phyloP scores from a whole-genome alignment of 2,329 filamentous ascomycete species.

The Capronia americana region DNA sequence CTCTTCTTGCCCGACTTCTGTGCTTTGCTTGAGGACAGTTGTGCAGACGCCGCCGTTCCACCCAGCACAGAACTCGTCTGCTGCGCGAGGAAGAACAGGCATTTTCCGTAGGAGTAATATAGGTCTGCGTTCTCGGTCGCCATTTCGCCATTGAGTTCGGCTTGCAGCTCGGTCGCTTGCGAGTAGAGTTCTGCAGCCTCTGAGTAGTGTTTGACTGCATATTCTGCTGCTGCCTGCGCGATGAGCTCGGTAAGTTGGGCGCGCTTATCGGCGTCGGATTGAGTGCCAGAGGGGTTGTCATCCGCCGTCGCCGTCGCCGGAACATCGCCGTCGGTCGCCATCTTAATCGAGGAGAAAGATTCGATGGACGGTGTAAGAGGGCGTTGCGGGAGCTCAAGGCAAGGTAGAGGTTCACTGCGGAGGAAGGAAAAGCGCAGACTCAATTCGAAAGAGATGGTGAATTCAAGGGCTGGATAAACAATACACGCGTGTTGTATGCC shows the following conservation, averaged over 20 bases:
- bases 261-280: constrained; percentile 44
- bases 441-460: neutral
- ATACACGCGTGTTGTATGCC: neutral
- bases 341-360: neutral
- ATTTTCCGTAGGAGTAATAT: constrained; percentile 91
- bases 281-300: constrained; percentile 18
- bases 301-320: neutral
- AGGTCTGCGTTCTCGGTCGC: constrained; percentile 89
- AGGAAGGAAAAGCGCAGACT: neutral
- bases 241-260: constrained; percentile 78
- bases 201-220: constrained; percentile 86
- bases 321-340: neutral
- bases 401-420: neutral
- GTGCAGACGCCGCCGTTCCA: constrained; percentile 70
- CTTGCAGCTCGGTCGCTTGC: constrained; percentile 86
- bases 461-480: neutral
- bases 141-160: constrained; percentile 90
- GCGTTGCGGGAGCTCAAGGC: neutral
- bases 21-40: constrained; percentile 57
- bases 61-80: constrained; percentile 94
- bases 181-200: constrained; percentile 88
- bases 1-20: constrained; percentile 48
- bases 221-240: constrained; percentile 81
- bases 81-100: constrained; percentile 91
- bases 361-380: neutral